phyloP scores from a whole-genome alignment of 2,329 filamentous ascomycete genomes.

The Epichloe aotearoae region DNA sequence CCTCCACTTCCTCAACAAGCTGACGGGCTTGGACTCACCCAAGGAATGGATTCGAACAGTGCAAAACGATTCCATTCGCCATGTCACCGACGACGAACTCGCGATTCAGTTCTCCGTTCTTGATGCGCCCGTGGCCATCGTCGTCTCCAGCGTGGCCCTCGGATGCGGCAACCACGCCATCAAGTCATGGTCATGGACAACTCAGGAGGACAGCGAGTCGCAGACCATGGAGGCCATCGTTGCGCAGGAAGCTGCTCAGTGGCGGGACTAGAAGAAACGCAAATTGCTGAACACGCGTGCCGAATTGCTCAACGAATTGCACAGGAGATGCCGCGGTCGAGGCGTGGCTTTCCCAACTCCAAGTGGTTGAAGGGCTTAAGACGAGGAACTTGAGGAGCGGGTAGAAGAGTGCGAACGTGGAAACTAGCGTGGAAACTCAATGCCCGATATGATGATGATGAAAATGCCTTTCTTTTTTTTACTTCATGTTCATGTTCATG shows the following conservation, averaged over 20 bases:
- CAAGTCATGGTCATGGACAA: constrained; percentile 20
- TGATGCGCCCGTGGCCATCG: constrained; percentile 10
- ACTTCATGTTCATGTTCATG: too few relatives aligned
- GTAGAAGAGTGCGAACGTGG: neutral
- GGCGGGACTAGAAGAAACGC: constrained; percentile 8
- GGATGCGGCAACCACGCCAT: constrained; percentile 7
- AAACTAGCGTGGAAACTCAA: neutral
- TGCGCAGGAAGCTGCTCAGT: constrained; percentile 7
- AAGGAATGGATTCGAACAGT: constrained; percentile 18
- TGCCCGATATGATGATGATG: neutral
- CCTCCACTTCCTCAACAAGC: constrained; percentile 18
- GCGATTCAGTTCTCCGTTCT: constrained; percentile 21
- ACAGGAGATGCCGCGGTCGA: neutral
- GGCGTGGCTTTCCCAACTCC: neutral
- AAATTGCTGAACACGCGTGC: neutral
- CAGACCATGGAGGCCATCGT: constrained; percentile 13
- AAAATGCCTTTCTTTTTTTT: neutral
- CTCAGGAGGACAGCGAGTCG: constrained; percentile 7
- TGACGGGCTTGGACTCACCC: constrained; percentile 4
- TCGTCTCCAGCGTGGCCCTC: constrained; percentile 11
- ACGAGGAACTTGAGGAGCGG: neutral
- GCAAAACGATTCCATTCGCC: constrained; percentile 20
- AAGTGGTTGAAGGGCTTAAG: neutral
- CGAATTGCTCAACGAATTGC: neutral
- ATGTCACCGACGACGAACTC: constrained; percentile 14